Conservation (phyloP, 768 basidiomycete species). For the Fomitopsis serialis region DNA sequence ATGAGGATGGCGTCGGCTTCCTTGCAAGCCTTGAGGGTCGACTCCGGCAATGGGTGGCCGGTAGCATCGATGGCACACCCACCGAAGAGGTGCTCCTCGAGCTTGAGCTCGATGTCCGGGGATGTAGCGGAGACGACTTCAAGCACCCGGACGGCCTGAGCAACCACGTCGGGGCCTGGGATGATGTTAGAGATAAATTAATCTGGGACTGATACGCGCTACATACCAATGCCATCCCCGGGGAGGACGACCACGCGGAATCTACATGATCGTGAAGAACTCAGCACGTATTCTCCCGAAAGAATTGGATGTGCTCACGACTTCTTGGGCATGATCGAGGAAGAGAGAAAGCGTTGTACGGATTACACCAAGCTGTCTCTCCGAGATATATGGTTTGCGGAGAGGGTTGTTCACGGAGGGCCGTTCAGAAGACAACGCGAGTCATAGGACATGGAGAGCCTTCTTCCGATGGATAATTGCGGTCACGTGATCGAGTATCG, state of each 20-base stretch:
- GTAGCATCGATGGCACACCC: constrained; percentile 87
- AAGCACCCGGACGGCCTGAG: constrained; percentile 80
- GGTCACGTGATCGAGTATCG: not conserved
- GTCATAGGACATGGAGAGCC: not conserved
- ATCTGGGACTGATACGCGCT: not conserved
- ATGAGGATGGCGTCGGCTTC: constrained; percentile 94
- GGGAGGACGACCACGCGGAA: constrained; percentile 86
- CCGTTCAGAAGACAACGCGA: not conserved
- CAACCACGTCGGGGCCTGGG: constrained; percentile 85
- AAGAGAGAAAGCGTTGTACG: not conserved
- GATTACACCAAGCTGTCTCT: not conserved
- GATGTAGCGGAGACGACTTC: constrained; percentile 61
- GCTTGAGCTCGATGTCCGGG: constrained; percentile 60
- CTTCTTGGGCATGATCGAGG: constrained; percentile 17
- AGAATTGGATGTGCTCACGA: constrained; percentile 16
- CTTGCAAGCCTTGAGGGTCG: constrained; percentile 84
- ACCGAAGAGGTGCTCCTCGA: constrained; percentile 80
- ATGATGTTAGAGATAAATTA: not conserved
- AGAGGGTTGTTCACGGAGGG: not conserved
- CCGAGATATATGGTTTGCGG: not conserved
- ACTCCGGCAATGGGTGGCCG: constrained; percentile 80
- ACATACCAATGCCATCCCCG: constrained; percentile 94
- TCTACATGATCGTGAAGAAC: constrained; percentile 32
- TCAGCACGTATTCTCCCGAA: not conserved
- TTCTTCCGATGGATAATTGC: not conserved